Evolutionary conservation across 176 grass and related monocot genomes (phyloP).

Genomic region (Lolium multiflorum): DNA sequence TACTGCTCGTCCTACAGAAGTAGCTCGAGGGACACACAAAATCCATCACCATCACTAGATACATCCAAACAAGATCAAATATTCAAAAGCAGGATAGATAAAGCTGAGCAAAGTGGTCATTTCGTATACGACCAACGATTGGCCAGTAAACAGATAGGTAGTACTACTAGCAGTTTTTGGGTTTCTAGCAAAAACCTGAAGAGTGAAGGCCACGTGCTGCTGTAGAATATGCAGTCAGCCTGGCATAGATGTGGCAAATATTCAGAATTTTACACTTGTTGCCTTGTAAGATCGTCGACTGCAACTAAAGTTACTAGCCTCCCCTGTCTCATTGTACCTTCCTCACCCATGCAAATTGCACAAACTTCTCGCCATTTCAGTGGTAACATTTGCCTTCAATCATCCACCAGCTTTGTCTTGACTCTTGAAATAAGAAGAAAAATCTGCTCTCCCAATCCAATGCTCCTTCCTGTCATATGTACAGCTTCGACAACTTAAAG

Average conservation of each 20-base stretch:
- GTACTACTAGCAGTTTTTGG: not conserved
- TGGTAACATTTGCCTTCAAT: conserved; percentile 5
- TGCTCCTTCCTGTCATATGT: not conserved
- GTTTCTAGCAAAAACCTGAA: not conserved
- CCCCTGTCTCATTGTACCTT: conserved; percentile 26
- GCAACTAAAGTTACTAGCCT: conserved; percentile 33
- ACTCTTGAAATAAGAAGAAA: conserved; percentile 26
- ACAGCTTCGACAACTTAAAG: conserved; percentile 39
- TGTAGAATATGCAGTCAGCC: conserved; percentile 25
- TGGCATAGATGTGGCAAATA: not conserved
- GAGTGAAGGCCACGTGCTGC: conserved; percentile 26
- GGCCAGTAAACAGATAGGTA: conserved; percentile 16
- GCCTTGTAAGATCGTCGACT: not conserved
- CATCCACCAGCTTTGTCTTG: not conserved
- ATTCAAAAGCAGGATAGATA: not conserved
- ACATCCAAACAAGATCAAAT: conserved; percentile 21
- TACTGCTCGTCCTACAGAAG: not conserved
- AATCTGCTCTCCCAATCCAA: not conserved
- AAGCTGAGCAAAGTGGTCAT: not conserved
- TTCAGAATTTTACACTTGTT: conserved; percentile 19
- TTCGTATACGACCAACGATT: not conserved
- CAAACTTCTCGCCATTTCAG: not conserved
- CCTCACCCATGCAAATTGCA: conserved; percentile 12
- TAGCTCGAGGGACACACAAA: not conserved
- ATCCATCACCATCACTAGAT: not conserved